Percentiles rank a stretch among this genome's conserved stretches.
These are phyloP conservation scores for Leucosporidium yakuticum DNA, from an alignment of 768 basidiomycete genomes.

Conservation along the genomic window DNA sequence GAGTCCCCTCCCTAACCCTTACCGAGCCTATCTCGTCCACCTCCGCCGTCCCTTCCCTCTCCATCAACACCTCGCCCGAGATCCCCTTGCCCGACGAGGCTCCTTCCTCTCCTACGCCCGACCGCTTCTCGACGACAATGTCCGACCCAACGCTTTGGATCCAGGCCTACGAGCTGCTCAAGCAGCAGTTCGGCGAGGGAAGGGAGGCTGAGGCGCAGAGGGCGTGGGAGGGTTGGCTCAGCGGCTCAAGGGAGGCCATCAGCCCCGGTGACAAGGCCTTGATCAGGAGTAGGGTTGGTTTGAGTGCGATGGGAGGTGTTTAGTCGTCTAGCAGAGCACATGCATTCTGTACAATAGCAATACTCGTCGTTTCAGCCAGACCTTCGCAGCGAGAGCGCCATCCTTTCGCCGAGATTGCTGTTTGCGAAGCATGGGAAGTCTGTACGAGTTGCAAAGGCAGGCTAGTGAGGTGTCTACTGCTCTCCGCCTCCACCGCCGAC, in stretches of 20 bases:
- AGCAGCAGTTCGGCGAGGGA: slow-evolving; percentile 50
- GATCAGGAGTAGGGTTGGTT: slow-evolving; percentile 80
- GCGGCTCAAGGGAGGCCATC: slow-evolving; percentile 66
- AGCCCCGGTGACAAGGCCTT: slow-evolving; percentile 81
- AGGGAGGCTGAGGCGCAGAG: slow-evolving; percentile 57
- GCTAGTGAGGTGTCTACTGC: no score
- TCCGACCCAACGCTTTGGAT: slow-evolving; percentile 75
- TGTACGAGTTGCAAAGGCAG: no score
- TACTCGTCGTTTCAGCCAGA: no score
- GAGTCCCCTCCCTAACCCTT: slow-evolving; percentile 32
- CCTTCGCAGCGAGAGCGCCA: no score
- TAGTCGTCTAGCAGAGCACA: background rate
- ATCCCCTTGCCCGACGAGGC: slow-evolving; percentile 8
- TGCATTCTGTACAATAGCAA: no score
- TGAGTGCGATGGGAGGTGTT: slow-evolving; percentile 79
- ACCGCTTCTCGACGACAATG: slow-evolving; percentile 59
- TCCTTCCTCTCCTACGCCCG: slow-evolving; percentile 16
- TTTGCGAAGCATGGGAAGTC: no score
- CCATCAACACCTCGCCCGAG: slow-evolving; percentile 14
- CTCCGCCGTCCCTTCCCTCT: slow-evolving; percentile 6
- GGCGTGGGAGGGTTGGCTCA: slow-evolving; percentile 85
- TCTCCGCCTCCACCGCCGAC: no score
- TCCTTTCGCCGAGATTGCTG: no score
- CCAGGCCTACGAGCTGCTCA: slow-evolving; percentile 59
- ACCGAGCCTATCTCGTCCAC: slow-evolving; percentile 14